These are phyloP conservation scores for Pelargonium myrrhifolium DNA, from an alignment of 441 rosid genomes.

Conservation along the genomic window DNA sequence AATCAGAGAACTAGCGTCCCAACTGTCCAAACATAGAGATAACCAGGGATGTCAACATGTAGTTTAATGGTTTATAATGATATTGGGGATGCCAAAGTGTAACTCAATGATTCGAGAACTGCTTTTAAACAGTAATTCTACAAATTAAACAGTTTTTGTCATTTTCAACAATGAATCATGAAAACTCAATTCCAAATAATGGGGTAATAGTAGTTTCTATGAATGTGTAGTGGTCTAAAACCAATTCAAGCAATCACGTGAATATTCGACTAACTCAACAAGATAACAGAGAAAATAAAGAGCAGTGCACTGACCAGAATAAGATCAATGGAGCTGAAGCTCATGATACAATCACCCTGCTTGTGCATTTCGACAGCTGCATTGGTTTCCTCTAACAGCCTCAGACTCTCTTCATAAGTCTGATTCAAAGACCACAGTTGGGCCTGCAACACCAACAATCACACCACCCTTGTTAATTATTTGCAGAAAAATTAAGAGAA, in stretches of 20 bases:
- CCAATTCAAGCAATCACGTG: not conserved
- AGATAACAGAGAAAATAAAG: not conserved
- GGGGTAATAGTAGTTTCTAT: not conserved
- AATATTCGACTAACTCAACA: not conserved
- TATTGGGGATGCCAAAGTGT: not conserved
- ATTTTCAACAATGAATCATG: not conserved
- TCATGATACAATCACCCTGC: constrained; percentile 56
- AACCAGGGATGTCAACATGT: not conserved
- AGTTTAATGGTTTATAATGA: not conserved
- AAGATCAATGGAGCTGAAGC: constrained; percentile 49
- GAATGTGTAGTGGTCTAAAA: not conserved
- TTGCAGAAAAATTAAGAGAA: constrained; percentile 4
- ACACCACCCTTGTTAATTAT: not conserved
- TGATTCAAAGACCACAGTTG: constrained; percentile 57
- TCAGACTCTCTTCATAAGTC: constrained; percentile 57
- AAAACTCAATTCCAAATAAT: not conserved
- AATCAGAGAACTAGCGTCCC: not conserved
- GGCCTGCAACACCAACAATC: constrained; percentile 20
- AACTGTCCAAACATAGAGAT: not conserved
- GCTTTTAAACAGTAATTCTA: not conserved
- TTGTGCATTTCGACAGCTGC: constrained; percentile 72
- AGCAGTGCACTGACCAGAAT: constrained; percentile 32
- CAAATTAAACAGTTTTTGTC: not conserved
- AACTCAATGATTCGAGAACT: not conserved
- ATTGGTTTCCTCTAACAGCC: constrained; percentile 66